These are phyloP conservation scores for Cordyceps cicadae DNA, from an alignment of 2,329 filamentous ascomycete species.

Conservation along the genomic window DNA sequence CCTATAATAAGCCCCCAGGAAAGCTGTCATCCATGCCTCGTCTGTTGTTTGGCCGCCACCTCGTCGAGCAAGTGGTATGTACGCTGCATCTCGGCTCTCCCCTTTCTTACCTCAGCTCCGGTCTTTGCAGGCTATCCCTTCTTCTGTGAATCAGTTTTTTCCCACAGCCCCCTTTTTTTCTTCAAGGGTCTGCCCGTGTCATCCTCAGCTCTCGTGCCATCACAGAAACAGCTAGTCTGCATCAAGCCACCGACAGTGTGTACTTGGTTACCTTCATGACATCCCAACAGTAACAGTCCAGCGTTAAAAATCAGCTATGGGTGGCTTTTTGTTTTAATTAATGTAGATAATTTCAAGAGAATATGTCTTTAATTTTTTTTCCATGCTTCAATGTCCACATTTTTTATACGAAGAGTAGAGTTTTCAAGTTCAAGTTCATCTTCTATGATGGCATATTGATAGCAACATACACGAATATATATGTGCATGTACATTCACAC, in stretches of 20 bases:
- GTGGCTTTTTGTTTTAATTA: no score
- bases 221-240: background rate
- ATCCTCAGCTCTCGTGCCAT: background rate
- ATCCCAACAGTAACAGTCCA: background rate
- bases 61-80: no score
- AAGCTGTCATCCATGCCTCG: background rate
- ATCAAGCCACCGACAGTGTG: constrained; percentile 3
- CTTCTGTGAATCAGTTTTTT: background rate
- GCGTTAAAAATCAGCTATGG: no score
- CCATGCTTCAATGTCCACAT: no score
- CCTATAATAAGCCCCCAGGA: background rate
- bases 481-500: background rate
- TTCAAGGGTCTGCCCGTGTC: background rate
- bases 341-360: background rate
- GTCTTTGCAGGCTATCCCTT: background rate
- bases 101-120: background rate
- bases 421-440: background rate
- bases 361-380: background rate
- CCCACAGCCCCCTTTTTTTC: background rate
- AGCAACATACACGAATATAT: background rate
- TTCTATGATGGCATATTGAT: background rate
- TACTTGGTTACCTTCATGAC: background rate
- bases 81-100: no score
- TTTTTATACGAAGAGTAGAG: no score
- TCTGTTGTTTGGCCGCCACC: no score